Base-by-base conservation (phyloP, 2,329 filamentous ascomycete species). In the Cytospora schulzeri region DNA sequence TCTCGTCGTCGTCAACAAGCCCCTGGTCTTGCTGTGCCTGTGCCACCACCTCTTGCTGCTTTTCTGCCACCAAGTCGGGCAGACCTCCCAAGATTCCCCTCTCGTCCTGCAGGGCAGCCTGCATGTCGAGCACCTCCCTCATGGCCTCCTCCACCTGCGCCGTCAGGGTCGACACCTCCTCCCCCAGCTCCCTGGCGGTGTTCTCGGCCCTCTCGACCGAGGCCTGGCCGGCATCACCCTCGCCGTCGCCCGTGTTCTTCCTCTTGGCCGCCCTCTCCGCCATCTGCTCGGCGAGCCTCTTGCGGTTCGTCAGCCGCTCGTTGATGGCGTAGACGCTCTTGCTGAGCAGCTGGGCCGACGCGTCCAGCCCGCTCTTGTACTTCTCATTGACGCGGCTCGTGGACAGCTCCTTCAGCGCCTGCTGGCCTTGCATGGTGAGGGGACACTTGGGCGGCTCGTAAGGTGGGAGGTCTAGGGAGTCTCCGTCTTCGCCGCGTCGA, bases 371-470 rank as follows among this genome's bases (percentile, higher is more conserved):
- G 9, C 75, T 70, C 28, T 81, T 76, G 71, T 84, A 85, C 26
- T 72, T 72, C 15, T 74, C 73, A 22, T 75, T 77, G 60, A 78
- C 73, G 55, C 77, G 77, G 51, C 74, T 76, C 63, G 75, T 76
- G 50, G 77, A 75, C 6, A 87, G 73, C 29, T 81, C 76, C 60
- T 74, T 70, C 3, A 86, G 75, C 3, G 75, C 74, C 24, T 74
- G 75, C 60, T 77, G 75, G 11, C 76, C 76, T 7, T 65, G 63
- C 15, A 76, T 73, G 63, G 77, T 76, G 66, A 86, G 78, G 7
- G 81, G 78, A 63, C 76, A 81, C 12, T 75, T 71, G 9, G 80
- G 83, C 3, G 80, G 75, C 63, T 86, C 76, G 73, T 86, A 85
- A 1, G 76, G 74, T 2, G 83, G 83, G n/a, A 85, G 72, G 17